Base-by-base conservation (phyloP, 805 yeast species). In the Pichia pseudocactophila region DNA sequence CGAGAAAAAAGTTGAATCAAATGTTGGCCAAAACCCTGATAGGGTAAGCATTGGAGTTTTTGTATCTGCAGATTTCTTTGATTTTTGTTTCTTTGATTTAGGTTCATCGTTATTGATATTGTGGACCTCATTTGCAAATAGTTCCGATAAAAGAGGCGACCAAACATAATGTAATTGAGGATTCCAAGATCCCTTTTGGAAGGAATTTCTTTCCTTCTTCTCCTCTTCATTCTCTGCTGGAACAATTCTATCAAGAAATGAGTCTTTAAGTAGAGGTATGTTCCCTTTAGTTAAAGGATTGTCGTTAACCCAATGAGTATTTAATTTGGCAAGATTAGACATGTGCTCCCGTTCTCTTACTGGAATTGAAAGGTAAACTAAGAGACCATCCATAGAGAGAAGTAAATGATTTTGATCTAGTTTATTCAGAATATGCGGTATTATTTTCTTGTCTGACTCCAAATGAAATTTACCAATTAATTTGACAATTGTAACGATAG, bases 1-100 rank as follows among this genome's bases (percentile, higher is more conserved):
- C 5, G 84, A 68, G 51, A 90, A 89, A 46, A 84, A 75, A 4
- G 82, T 73, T 52, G 87, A 92, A 56, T 90, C 97, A 13, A 90
- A 79, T 3, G 71, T 66, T 51, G 77, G 74, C 95, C 95, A 88
- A 58, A 90, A 88, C 41, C 84, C 92, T 8, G 66, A 58, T 33
- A 76, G 55, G 3, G 67, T 58, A 22, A 76, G 59, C 15, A 28
- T 28, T 18, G 20, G n/a, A 20, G 38, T 27, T 12, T 50, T 58
- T 9, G 42, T 41, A 6, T 28, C 13, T 25, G 50, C 28, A 18
- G 52, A 48, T 25, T 50, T 44, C n/a, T 44, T 34, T 35, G 50
- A 50, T 44, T 58, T 58, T 41, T 49, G 51, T 53, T 71, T 74
- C 53, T 71, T 74, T 28, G 47, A 36, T 26, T 40, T 20, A 53